These are phyloP conservation scores for Poa pratensis DNA, from an alignment of 176 grass and related monocot genomes.

Conservation along the genomic window DNA sequence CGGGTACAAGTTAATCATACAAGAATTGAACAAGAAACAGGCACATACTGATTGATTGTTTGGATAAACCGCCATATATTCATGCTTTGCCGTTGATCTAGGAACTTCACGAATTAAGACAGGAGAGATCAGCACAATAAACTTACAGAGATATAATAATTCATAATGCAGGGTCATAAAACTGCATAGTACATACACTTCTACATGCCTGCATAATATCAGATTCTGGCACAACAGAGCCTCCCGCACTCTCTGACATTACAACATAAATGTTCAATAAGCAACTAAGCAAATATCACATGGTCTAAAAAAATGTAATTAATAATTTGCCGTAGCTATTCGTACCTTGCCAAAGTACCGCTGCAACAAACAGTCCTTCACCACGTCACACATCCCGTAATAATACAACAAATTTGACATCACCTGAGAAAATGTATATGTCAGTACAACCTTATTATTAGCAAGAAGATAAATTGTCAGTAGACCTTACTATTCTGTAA, in stretches of 20 bases:
- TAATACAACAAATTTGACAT: conserved; percentile 95
- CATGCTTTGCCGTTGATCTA: conserved; percentile 80
- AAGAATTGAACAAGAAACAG: conserved; percentile 14
- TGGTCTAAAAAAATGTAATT: neutral
- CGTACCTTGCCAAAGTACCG: conserved; percentile 92
- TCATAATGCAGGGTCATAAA: conserved; percentile 23
- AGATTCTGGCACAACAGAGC: conserved; percentile 70
- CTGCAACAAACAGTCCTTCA: conserved; percentile 89
- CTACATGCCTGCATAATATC: conserved; percentile 91
- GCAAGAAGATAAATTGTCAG: conserved; percentile 41
- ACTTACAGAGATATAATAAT: conserved; percentile 26
- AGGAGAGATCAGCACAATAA: conserved; percentile 28
- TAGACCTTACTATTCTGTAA: neutral
- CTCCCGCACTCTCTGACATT: conserved; percentile 71
- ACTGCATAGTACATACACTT: conserved; percentile 60
- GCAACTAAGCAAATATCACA: conserved; percentile 25
- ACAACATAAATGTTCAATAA: conserved; percentile 23
- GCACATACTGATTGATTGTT: conserved; percentile 83
- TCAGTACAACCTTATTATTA: conserved; percentile 37
- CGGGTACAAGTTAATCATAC: conserved; percentile 11
- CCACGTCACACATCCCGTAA: conserved; percentile 93
- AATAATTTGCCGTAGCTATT: conserved; percentile 4
- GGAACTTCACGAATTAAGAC: conserved; percentile 63
- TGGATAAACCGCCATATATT: conserved; percentile 94
- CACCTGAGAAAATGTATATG: conserved; percentile 50